Evolutionary conservation across 2,329 filamentous ascomycete species (phyloP).

Genomic region (Fusarium poae): DNA sequence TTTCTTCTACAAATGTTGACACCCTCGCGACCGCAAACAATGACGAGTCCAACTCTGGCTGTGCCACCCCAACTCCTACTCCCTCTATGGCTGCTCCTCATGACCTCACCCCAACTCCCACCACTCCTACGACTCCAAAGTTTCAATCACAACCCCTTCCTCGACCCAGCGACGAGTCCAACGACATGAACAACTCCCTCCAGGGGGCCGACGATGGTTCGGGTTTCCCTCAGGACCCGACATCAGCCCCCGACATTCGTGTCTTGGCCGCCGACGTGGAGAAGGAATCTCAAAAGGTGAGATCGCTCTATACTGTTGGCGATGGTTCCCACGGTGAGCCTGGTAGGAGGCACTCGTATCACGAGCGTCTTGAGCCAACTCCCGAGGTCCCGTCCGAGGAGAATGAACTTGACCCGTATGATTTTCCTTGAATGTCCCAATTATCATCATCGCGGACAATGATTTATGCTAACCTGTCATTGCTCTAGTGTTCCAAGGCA

Average conservation of each 20-base stretch:
- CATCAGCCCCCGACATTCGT: constrained; percentile 62
- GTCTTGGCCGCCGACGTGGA: constrained; percentile 68
- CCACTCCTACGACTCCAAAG: constrained; percentile 44
- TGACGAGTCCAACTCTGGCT: constrained; percentile 40
- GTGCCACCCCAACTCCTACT: constrained; percentile 39
- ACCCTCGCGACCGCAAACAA: constrained; percentile 29
- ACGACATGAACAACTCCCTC: constrained; percentile 41
- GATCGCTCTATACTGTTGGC: constrained; percentile 72
- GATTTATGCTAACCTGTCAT: constrained; percentile 48
- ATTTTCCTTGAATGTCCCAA: constrained; percentile 61
- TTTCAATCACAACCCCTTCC: constrained; percentile 40
- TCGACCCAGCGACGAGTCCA: constrained; percentile 46
- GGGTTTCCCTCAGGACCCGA: constrained; percentile 33
- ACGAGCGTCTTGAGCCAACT: constrained; percentile 63
- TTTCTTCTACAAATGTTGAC: constrained; percentile 11
- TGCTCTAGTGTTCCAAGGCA: constrained; percentile 48
- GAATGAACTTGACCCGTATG: constrained; percentile 68
- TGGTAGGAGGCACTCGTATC: constrained; percentile 62
- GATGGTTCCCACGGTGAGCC: constrained; percentile 67
- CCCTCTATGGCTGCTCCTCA: constrained; percentile 30
- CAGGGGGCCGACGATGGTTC: constrained; percentile 27
- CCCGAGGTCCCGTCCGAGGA: constrained; percentile 66
- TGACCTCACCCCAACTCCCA: constrained; percentile 30
- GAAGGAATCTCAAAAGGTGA: constrained; percentile 76
- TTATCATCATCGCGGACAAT: constrained; percentile 43